Conservation (phyloP, 306 rosid species). For the Quercus gilva region DNA sequence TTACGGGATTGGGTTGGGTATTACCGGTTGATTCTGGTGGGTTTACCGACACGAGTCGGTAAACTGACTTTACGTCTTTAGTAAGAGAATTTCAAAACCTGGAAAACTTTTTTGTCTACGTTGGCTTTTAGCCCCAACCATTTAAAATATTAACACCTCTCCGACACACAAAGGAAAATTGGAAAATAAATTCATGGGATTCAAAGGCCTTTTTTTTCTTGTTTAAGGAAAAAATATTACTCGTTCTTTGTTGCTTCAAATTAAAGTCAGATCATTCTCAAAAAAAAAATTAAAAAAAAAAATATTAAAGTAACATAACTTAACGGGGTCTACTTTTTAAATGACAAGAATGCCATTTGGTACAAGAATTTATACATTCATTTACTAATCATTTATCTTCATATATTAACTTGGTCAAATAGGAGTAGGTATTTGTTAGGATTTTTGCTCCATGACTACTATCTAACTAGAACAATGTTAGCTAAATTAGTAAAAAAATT, state of each 20-base stretch:
- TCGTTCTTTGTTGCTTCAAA: conserved; percentile 20
- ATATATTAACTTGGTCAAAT: background rate
- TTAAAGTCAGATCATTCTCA: background rate
- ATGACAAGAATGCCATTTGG: conserved; percentile 23
- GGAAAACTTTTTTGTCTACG: conserved; percentile 27
- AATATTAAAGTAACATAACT: background rate
- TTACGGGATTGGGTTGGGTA: conserved; percentile 13
- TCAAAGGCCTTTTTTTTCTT: background rate
- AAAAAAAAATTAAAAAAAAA: no score
- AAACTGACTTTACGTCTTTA: background rate
- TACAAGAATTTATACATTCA: background rate
- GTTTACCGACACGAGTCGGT: conserved; percentile 41
- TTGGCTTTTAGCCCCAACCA: conserved; percentile 34
- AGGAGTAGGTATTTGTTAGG: background rate
- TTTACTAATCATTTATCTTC: background rate
- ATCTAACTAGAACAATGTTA: background rate
- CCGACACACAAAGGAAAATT: conserved; percentile 11
- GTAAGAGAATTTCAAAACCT: conserved; percentile 14
- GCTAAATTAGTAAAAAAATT: background rate
- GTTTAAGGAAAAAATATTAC: background rate
- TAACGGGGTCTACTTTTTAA: background rate
- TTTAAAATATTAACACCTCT: conserved; percentile 4
- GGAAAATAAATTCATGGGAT: background rate
- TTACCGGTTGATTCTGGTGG: conserved; percentile 30
- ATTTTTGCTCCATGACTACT: background rate